These are phyloP conservation scores for Phyllostachys edulis DNA, from an alignment of 176 grass and related monocot genomes.

Conservation along the genomic window DNA sequence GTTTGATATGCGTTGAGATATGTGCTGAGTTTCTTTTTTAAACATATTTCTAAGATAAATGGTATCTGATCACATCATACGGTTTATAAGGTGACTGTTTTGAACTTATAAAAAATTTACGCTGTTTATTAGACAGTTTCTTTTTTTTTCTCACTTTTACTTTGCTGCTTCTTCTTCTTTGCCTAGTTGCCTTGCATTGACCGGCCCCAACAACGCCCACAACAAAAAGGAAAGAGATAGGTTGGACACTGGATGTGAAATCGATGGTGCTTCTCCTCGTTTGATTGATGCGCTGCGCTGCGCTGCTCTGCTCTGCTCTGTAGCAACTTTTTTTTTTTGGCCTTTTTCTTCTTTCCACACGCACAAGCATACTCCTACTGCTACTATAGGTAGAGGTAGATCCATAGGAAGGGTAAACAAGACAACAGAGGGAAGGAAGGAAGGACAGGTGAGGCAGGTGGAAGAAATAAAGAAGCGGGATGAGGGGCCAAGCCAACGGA, in stretches of 20 bases:
- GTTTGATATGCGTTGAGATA: too few relatives aligned
- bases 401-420: background rate
- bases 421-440: background rate
- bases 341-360: background rate
- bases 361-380: background rate
- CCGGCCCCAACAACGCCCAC: background rate
- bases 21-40: too few relatives aligned
- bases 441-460: background rate
- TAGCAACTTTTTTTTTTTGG: background rate
- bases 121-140: too few relatives aligned
- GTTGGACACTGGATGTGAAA: background rate
- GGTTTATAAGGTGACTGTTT: too few relatives aligned
- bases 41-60: too few relatives aligned
- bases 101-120: too few relatives aligned
- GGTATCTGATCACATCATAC: too few relatives aligned
- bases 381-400: slow-evolving; percentile 16
- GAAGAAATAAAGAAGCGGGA: background rate
- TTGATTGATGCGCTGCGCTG: background rate
- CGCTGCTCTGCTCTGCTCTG: too few relatives aligned
- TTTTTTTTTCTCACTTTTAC: background rate
- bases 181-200: background rate
- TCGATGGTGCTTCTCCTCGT: background rate
- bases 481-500: slow-evolving; percentile 46
- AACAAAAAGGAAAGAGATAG: too few relatives aligned
- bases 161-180: background rate